Base-by-base conservation (phyloP, 345 rosid species). In the Sisymbrium irio region DNA sequence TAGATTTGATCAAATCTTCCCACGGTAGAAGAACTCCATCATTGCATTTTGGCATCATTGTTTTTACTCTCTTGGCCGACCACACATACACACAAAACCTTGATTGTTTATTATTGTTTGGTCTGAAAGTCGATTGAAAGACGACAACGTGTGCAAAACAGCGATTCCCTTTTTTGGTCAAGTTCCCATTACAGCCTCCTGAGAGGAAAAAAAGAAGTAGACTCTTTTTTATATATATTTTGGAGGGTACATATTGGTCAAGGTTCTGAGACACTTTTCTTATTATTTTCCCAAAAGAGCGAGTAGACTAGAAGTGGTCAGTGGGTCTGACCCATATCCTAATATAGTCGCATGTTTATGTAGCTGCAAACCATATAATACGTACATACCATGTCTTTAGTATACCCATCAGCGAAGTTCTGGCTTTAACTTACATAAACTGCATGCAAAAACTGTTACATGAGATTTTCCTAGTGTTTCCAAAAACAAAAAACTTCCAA, bases 61-160 rank as follows among this genome's bases (percentile, higher is more conserved):
- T 51, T 9, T 51, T 28, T 25, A 51, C 28, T 27, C 50, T 53
- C 62, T 67, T 39, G 50, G 18, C 72, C 73, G 12, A 41, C 15
- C 51, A 53, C 5, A 67, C 2, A 53, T n/a, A n/a, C n/a, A n/a
- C n/a, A n/a, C n/a, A 33, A 19, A 37, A 2, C 1, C 27, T 39
- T 13, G 30, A 15, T 40, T 8, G 4, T 22, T 9, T 46, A 10
- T 6, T 37, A 70, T 4, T 67, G 62, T 35, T 46, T 46, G 39
- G 49, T 59, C 49, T 47, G n/a, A 35, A 46, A 46, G 13, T 35
- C 22, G 19, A 71, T 27, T 37, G 61, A 51, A 62, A 53, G 62
- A 62, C 69, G 76, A 62, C 76, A 62, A 53, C 42, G 45, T 62
- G 62, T 54, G 53, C 54, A 39, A 62, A 62, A 62, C 69, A 62